Evolutionary conservation across 2,329 filamentous ascomycete species (phyloP).

Genomic region (Calonectria pteridis): DNA sequence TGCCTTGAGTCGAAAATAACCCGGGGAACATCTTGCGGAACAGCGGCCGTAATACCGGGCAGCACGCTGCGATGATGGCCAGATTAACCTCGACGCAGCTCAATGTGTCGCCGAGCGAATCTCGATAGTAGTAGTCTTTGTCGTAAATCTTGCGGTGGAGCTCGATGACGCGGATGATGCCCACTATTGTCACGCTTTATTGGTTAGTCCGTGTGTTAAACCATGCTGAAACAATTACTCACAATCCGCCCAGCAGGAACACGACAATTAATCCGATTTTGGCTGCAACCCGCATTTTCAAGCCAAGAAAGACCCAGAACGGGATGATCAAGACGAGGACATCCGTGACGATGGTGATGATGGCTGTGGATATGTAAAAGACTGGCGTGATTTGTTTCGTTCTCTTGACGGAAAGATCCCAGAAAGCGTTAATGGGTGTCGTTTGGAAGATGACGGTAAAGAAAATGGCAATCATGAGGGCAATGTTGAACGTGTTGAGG

Average conservation of each 20-base stretch:
- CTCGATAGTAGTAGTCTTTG: conserved; percentile 39
- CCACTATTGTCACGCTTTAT: conserved; percentile 48
- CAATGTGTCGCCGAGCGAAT: conserved; percentile 46
- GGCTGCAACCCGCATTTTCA: conserved; percentile 53
- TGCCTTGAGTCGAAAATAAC: conserved; percentile 35
- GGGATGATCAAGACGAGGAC: conserved; percentile 54
- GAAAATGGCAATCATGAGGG: conserved; percentile 50
- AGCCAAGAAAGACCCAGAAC: conserved; percentile 54
- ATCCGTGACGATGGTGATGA: conserved; percentile 57
- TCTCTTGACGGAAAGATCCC: conserved; percentile 39
- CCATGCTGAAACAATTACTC: conserved; percentile 30
- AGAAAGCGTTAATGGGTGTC: conserved; percentile 50
- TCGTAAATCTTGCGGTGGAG: conserved; percentile 35
- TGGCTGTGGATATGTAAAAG: conserved; percentile 51
- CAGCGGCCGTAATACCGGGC: conserved; percentile 41
- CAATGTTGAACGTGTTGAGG: conserved; percentile 50
- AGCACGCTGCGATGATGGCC: conserved; percentile 52
- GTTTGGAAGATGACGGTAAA: conserved; percentile 56
- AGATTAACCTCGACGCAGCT: conserved; percentile 53
- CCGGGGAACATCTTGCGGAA: conserved; percentile 41
- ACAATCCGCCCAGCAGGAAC: conserved; percentile 55
- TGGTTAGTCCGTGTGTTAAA: neutral
- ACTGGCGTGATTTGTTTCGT: conserved; percentile 19
- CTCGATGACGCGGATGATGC: conserved; percentile 48
- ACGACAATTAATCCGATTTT: conserved; percentile 56